Evolutionary conservation across 345 rosid species (phyloP).

Genomic region (Brassica carinata): DNA sequence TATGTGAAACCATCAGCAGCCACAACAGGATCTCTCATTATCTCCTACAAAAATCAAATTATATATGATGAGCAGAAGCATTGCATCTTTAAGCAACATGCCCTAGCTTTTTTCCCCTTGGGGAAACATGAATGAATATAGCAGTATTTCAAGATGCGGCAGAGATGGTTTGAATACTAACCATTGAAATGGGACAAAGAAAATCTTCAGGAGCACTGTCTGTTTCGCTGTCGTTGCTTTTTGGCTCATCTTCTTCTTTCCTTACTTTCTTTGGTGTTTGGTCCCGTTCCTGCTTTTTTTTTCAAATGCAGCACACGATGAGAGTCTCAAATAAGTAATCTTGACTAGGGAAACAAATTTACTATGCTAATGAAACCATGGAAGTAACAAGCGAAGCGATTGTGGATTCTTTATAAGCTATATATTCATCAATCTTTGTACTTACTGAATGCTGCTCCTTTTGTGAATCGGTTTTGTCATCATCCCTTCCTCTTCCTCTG

Average conservation of each 20-base stretch:
- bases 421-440: neutral
- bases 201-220: slow-evolving; percentile 21
- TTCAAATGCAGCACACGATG: neutral
- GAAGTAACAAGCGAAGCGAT: neutral
- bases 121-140: neutral
- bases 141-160: neutral
- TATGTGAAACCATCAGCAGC: slow-evolving; percentile 86
- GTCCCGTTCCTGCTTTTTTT: neutral
- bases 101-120: neutral
- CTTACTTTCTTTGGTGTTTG: neutral
- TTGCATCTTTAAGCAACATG: neutral
- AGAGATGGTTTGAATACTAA: slow-evolving; percentile 5
- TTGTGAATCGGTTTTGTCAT: neutral
- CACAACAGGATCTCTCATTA: slow-evolving; percentile 66
- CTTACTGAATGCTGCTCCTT: slow-evolving; percentile 7
- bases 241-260: neutral
- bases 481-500: slow-evolving; percentile 8
- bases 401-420: neutral
- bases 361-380: neutral
- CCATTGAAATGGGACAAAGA: slow-evolving; percentile 40
- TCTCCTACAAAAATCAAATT: slow-evolving; percentile 44
- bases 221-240: slow-evolving; percentile 12
- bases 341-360: neutral
- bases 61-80: neutral
- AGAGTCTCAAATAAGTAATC: neutral